Base-by-base conservation (phyloP, 371 early-diverging fungal species). In the Cokeromyces recurvatus region DNA sequence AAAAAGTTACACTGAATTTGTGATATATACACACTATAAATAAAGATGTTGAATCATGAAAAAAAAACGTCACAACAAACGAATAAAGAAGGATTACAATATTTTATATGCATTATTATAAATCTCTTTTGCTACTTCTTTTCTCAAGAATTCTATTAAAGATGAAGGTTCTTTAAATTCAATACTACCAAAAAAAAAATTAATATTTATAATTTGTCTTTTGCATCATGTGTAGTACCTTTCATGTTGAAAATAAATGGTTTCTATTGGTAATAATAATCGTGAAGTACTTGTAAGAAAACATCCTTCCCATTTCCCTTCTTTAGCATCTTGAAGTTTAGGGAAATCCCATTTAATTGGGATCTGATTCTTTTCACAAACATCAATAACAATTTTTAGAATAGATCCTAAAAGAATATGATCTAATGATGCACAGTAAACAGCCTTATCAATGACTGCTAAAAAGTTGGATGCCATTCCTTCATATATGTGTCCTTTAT, bases 401-500 rank as follows among this genome's bases (percentile, higher is more conserved):
- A 85, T 74, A 2, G 86, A 81, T 1, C 86, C 84, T 20, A 74
- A 43, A 15, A 85, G 54, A 5, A 85, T 73, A 45, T 65, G 71
- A 16, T 79, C 76, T 14, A 78, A 53, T 0, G 81, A 71, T 1
- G 85, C 85, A 11, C 81, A 79, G 22, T 57, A 32, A 10, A 38
- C 51, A 6, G 52, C 40, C 7, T 32, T 25, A 2, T 46, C 41
- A 2, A 22, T 42, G 2, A 81, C 65, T 0, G 66, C 77, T 50
- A 77, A 79, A 45, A 85, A 80, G 43, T 85, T 85, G 42, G 82
- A 82, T 2, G 79, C 66, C 45, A 84, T 68, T 8, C 85, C 85
- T 48, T 85, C 84, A 44, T 80, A 82, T 2, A 85, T 19, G 15
- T 70, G 62, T 0, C 68, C 69, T 8, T 46, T 15, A 11, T 68